Evolutionary conservation across 768 basidiomycete genomes (phyloP), one percentile per base, ranked within the genome.

Genomic region (Auriscalpium orientale): DNA sequence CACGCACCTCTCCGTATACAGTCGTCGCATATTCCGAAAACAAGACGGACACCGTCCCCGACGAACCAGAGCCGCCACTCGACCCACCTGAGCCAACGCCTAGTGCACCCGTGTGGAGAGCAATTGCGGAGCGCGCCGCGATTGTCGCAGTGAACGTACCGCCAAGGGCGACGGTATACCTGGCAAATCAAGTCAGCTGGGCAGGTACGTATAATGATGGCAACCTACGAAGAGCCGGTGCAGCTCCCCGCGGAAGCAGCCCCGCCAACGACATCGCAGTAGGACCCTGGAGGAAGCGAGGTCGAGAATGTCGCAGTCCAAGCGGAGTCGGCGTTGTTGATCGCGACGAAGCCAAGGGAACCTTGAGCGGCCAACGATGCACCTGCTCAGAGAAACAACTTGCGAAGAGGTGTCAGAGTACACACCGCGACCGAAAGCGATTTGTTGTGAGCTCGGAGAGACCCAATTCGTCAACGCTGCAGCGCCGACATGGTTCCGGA

Each of bases 201-300:
- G 28, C 4, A 15, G 21, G 28, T 12, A 33, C 10, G 11, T n/a
- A 9, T 7, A 11, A 1, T 8, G 18, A 1, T 15, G 8, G 18
- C 18, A 10, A 53, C 60, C 22, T 37, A 86, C 84, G 70, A 66
- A 28, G 70, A 54, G 0, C 83, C 84, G 0, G 78, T 74, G 65
- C 86, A 88, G 0, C 62, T 53, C 1, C 77, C 77, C 1, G 56
- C 58, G 0, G 66, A 66, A 21, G 66, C 71, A 35, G 61, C 65
- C 8, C 84, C 85, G 51, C 73, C 76, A 33, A 85, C 72, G n/a
- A 87, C 81, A 65, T 89, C 81, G 67, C 86, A 87, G 61, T 87
- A 89, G 5, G 69, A 66, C 0, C 83, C 85, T 28, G 67, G 75
- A 1, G 84, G 76, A 10, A 87, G 67, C 0, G 79, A 76, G 0